Conservation (phyloP, 2,329 filamentous ascomycete genomes). For the Aspergillus sp. region DNA sequence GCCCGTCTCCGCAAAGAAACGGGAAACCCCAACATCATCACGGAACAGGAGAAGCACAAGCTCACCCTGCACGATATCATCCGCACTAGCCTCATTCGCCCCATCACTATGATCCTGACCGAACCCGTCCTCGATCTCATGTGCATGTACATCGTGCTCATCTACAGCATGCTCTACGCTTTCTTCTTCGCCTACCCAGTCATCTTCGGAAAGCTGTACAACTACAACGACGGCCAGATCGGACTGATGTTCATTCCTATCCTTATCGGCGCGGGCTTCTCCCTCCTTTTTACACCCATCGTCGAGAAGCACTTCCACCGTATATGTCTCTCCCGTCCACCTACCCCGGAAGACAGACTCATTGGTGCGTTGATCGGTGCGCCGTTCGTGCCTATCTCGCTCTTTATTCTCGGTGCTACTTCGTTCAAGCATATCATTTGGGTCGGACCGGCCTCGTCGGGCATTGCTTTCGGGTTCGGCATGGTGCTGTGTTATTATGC, state of each 20-base stretch:
- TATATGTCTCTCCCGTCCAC: slow-evolving; percentile 60
- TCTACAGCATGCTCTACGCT: slow-evolving; percentile 52
- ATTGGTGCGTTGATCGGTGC: slow-evolving; percentile 73
- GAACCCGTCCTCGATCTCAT: slow-evolving; percentile 44
- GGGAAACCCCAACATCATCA: slow-evolving; percentile 34
- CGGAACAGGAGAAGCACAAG: slow-evolving; percentile 33
- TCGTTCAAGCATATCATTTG: slow-evolving; percentile 60
- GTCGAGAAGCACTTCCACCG: slow-evolving; percentile 76
- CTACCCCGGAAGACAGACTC: slow-evolving; percentile 71
- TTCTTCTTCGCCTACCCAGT: slow-evolving; percentile 56
- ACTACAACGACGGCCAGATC: slow-evolving; percentile 38
- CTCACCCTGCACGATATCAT: slow-evolving; percentile 45
- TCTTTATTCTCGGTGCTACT: slow-evolving; percentile 65
- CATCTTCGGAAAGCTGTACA: slow-evolving; percentile 72
- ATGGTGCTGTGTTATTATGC: slow-evolving; percentile 79
- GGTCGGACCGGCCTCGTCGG: slow-evolving; percentile 59
- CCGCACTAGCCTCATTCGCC: slow-evolving; percentile 69
- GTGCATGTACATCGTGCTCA: slow-evolving; percentile 72
- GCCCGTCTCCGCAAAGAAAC: slow-evolving; percentile 35
- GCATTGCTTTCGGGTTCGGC: slow-evolving; percentile 71
- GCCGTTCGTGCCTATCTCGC: slow-evolving; percentile 65
- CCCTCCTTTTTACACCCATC: slow-evolving; percentile 33
- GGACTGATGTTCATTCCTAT: slow-evolving; percentile 47
- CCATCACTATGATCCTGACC: slow-evolving; percentile 77
- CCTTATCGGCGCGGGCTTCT: slow-evolving; percentile 33